Conservation (phyloP, 139 green algal species). For the Chlamydomonas urium region DNA sequence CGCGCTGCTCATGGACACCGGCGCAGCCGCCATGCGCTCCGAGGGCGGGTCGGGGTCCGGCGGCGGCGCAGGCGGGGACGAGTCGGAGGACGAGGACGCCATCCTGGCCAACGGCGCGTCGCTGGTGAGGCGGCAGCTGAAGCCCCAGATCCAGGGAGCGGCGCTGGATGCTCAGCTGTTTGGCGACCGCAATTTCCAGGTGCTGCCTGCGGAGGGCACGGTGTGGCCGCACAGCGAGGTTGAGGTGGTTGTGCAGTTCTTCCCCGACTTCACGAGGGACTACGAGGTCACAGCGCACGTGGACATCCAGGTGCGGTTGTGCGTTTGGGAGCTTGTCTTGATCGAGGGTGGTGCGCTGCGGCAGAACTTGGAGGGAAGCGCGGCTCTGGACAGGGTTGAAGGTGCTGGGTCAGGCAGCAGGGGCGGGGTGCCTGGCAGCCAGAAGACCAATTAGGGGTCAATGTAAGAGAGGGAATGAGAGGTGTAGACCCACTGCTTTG, state of each 20-base stretch:
- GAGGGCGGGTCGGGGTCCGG: neutral
- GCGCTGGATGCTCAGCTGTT: conserved; percentile 48
- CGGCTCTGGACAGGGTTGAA: too few relatives aligned
- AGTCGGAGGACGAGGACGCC: conserved; percentile 41
- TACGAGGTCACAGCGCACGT: conserved; percentile 54
- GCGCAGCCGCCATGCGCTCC: too few relatives aligned
- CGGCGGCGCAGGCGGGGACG: conserved; percentile 12
- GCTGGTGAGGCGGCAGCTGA: conserved; percentile 5
- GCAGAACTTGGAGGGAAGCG: too few relatives aligned
- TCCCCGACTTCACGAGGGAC: conserved; percentile 48
- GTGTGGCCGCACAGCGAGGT: conserved; percentile 57
- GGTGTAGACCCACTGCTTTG: too few relatives aligned
- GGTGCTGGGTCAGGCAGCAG: too few relatives aligned
- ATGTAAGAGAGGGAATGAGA: too few relatives aligned
- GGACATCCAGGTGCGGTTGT: conserved; percentile 38
- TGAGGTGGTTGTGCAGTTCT: conserved; percentile 69
- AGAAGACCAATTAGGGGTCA: too few relatives aligned
- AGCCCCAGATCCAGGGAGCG: conserved; percentile 10
- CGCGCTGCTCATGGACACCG: too few relatives aligned
- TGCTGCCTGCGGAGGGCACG: conserved; percentile 49
- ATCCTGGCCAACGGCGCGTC: conserved; percentile 25
- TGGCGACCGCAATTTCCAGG: conserved; percentile 19
- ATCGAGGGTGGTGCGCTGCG: too few relatives aligned
- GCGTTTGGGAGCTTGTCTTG: too few relatives aligned
- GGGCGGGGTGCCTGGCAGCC: too few relatives aligned